phyloP scores from a whole-genome alignment of 208 protist genomes.

The Crithidia brevicula region DNA sequence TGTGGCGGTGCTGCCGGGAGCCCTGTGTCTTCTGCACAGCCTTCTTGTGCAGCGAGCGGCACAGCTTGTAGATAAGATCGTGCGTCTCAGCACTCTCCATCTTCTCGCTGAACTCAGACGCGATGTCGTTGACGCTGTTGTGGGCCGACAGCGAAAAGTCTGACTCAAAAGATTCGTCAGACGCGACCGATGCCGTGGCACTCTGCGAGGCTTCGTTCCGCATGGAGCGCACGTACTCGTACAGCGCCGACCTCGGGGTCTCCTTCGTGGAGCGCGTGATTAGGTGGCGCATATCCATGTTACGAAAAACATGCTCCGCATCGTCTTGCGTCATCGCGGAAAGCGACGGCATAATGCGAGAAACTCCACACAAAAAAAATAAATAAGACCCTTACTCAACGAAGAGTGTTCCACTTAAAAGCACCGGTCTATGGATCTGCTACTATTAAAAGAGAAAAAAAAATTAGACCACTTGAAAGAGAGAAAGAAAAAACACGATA shows the following conservation, averaged over 20 bases:
- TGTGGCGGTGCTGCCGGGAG: conserved; percentile 27
- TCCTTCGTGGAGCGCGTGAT: conserved; percentile 25
- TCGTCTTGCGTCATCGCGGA: conserved; percentile 3
- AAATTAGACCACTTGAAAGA: too few species aligned
- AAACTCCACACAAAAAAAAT: too few species aligned
- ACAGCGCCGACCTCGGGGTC: conserved; percentile 40
- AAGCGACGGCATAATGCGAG: too few species aligned
- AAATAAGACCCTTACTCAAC: too few species aligned
- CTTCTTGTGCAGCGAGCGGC: conserved; percentile 75
- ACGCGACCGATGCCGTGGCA: conserved; percentile 38
- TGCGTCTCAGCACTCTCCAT: conserved; percentile 46
- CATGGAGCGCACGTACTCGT: conserved; percentile 51
- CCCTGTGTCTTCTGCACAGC: conserved; percentile 50
- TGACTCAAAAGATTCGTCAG: conserved; percentile 66
- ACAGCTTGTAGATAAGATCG: conserved; percentile 75
- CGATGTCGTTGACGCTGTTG: conserved; percentile 32
- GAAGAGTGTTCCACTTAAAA: too few species aligned
- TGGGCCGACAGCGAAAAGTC: conserved; percentile 41
- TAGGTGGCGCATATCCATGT: conserved; percentile 32
- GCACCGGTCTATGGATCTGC: too few species aligned
- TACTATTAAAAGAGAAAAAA: too few species aligned
- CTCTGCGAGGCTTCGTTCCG: conserved; percentile 9
- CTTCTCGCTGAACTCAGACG: conserved; percentile 15
- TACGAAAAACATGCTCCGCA: conserved; percentile 10
- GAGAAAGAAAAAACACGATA: too few species aligned